Conservation (phyloP, 305 asterid species). For the Rubia balearica region DNA sequence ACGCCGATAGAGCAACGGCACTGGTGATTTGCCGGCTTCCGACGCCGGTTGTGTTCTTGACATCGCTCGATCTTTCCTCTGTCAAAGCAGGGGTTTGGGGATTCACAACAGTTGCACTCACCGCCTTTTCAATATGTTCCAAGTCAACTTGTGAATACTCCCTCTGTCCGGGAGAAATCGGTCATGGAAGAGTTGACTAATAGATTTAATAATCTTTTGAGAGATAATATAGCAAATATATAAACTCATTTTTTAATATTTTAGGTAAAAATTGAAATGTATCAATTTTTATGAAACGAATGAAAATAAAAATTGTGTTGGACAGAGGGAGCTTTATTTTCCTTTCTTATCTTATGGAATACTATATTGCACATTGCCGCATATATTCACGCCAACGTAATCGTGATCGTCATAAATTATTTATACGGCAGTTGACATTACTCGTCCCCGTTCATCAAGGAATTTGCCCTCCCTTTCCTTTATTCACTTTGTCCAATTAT, state of each 20-base stretch:
- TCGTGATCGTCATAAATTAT: neutral
- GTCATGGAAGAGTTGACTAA: too few species aligned
- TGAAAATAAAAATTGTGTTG: too few species aligned
- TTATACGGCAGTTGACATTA: neutral
- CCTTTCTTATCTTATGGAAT: neutral
- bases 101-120: neutral
- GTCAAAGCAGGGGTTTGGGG: neutral
- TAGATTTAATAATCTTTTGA: too few species aligned
- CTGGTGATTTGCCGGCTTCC: conserved; percentile 33
- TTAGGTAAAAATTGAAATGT: too few species aligned
- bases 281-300: too few species aligned
- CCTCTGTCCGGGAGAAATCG: too few species aligned
- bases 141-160: neutral
- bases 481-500: too few species aligned
- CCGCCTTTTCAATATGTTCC: neutral
- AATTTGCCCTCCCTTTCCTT: neutral
- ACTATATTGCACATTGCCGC: neutral
- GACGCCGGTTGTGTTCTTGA: conserved; percentile 23
- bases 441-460: neutral
- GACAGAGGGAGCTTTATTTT: neutral
- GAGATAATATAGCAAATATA: too few species aligned
- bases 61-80: conserved; percentile 11
- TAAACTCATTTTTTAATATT: too few species aligned
- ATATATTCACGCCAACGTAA: neutral
- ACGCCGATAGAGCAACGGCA: conserved; percentile 47